phyloP scores from a whole-genome alignment of 1,284 basidiomycete species.

The Apiotrichum brassicae region DNA sequence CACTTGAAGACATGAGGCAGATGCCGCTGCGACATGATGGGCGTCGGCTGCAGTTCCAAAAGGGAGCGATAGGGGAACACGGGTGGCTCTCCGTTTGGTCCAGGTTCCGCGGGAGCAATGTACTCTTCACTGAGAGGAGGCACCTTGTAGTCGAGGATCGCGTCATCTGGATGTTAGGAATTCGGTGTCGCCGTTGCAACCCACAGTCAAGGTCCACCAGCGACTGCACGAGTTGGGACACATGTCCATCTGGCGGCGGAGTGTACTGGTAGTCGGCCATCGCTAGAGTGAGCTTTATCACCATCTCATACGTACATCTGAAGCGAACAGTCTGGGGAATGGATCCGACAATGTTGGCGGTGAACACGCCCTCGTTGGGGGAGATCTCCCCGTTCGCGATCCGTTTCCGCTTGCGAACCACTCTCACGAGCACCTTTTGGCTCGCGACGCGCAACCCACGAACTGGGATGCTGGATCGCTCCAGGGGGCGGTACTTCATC shows the following conservation, averaged over 20 bases:
- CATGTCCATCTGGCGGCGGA: constrained; percentile 62
- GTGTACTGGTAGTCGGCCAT: constrained; percentile 89
- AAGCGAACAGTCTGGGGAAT: constrained; percentile 79
- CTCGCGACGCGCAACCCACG: constrained; percentile 68
- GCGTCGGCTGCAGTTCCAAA: constrained; percentile 38
- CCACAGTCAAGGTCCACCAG: constrained; percentile 75
- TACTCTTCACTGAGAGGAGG: constrained; percentile 63
- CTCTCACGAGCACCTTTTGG: constrained; percentile 71
- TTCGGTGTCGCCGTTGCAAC: no score
- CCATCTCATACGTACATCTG: constrained; percentile 58
- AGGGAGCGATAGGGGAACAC: constrained; percentile 21
- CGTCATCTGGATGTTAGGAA: constrained; percentile 55
- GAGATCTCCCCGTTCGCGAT: background rate
- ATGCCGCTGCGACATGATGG: constrained; percentile 27
- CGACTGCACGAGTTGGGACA: constrained; percentile 60
- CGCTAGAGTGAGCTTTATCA: constrained; percentile 50
- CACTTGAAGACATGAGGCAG: constrained; percentile 30
- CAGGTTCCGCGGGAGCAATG: constrained; percentile 17
- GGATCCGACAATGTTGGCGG: constrained; percentile 66
- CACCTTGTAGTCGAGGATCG: constrained; percentile 61
- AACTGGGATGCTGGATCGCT: constrained; percentile 72
- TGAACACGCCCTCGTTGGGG: constrained; percentile 60
- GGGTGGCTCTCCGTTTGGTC: constrained; percentile 12
- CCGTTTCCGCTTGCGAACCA: constrained; percentile 54
- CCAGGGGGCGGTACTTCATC: constrained; percentile 62